A percentile compares a stretch with the other conserved stretches of the same genome.
Conservation (phyloP, 148 eudicot species). For the Drosera capensis region DNA sequence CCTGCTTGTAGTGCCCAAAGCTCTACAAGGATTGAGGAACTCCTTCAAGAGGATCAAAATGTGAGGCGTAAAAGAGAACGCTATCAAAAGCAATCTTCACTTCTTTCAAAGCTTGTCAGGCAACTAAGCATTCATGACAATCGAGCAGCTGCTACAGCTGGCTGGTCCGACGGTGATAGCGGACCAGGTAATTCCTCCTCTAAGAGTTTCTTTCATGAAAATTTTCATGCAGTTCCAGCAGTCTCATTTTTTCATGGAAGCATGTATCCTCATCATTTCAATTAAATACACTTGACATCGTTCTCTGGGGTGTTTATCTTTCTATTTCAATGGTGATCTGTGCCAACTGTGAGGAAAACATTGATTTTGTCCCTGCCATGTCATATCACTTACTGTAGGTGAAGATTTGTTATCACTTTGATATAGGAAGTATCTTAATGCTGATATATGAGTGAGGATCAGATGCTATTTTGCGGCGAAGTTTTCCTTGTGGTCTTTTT, state of each 20-base stretch:
- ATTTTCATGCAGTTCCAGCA: not conserved
- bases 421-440: no score
- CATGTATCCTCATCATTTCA: not conserved
- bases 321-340: no score
- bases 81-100: constrained; percentile 66
- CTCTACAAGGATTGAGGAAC: constrained; percentile 70
- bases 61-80: constrained; percentile 74
- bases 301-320: no score
- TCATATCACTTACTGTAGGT: no score
- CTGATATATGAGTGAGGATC: no score
- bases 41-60: constrained; percentile 89
- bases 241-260: not conserved
- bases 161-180: constrained; percentile 33
- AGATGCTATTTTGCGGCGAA: not conserved
- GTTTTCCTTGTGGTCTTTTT: not conserved
- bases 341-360: no score
- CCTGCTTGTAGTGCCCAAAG: constrained; percentile 49
- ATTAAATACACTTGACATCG: no score
- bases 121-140: constrained; percentile 88
- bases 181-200: constrained; percentile 22
- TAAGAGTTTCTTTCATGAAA: not conserved
- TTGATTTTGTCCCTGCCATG: no score
- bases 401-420: no score
- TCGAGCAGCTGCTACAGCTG: constrained; percentile 70
- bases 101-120: constrained; percentile 78